Evolutionary conservation across 345 rosid species (phyloP), one percentile per base, ranked within the genome.

Genomic region (Dipteronia dyeriana): DNA sequence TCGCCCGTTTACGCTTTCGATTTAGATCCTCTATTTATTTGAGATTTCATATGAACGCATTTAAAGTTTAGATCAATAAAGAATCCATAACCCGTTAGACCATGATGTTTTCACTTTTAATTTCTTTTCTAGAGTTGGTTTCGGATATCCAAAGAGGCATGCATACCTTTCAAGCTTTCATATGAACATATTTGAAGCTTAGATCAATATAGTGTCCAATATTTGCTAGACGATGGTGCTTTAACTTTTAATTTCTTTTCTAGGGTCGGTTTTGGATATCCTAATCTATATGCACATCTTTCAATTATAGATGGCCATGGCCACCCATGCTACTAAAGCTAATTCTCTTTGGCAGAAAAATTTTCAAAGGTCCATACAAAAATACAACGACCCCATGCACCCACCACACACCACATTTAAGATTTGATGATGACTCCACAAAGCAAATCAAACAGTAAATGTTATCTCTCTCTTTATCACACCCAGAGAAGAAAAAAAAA

Each of bases 231-330:
- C 38, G 26, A 26, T 26, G 26, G 26, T 26, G 26, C 26, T 34
- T 5, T 34, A 5, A 34, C 38, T 34, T 34, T 34, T 34, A 34
- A 34, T 34, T 34, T 17, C 68, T 65, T 76, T 73, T 47, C 0
- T 39, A 7, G 66, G 88, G 88, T 82, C 87, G 86, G 89, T 77
- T 86, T 71, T 70, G 75, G 87, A 85, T 85, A 81, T 78, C 78
- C 77, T 23, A 26, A 79, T 31, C 23, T 2, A 11, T 68, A 14
- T 12, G 14, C 68, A 29, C 16, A 49, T 14, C 68, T 29, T 31
- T 61, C 85, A 57, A 81, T 74, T 61, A 63, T 49, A 23, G 70
- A 68, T 29, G 23, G 82, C 70, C 78, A 68, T 38, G 29, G 80
- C 70, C 78, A 56, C 47, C 59, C 80, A 74, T 53, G 22, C 67